Evolutionary conservation across 1,284 basidiomycete genomes (phyloP), one percentile per base, ranked within the genome.

Genomic region (Boletellus sp.): DNA sequence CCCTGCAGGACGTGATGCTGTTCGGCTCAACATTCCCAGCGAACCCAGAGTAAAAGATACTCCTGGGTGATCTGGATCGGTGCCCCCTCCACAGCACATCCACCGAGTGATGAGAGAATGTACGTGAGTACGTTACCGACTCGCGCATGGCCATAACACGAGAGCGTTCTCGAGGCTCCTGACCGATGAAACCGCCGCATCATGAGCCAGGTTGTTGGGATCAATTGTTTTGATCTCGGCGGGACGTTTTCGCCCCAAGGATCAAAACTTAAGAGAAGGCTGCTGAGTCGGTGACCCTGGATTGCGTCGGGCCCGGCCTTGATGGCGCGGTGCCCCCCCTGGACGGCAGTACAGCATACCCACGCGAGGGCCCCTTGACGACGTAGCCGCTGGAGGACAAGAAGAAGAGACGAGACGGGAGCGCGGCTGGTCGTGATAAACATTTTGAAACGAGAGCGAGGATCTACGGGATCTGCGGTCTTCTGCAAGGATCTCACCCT

Each of bases 371-470:
- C 26, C 40, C 44, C 45, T 34, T 41, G 14, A 39, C 44, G 45
- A 45, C 41, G 29, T 44, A 39, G 41, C 43, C 29, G 36, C 23
- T 42, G 29, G 35, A 21, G 26, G 30, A 41, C 23, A 43, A 43
- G 20, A 43, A 43, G 20, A 35, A 40, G 45, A 44, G 49, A 49
- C 42, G 57, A 60, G 56, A 37, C 33, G 21, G 43, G 45, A 43
- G 25, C 61, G 58, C 60, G 52, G 46, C 43, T 50, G 37, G 39
- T 33, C 20, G 39, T 46, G 41, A 56, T 48, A 36, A 42, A 36
- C 43, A 36, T 26, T 47, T 40, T 63, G 58, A 61, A 60, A 63
- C 58, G 22, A 32, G 14, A 36, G 49, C 41, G 22, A 59, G 33
- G 60, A 54, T 57, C 43, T 57, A 22, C 49, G 36, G 40, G 49